A percentile compares a stretch with the other conserved stretches of the same genome.
phyloP scores from a whole-genome alignment of 192 early-diverging fungal species.

The Helicostylum pulchrum region DNA sequence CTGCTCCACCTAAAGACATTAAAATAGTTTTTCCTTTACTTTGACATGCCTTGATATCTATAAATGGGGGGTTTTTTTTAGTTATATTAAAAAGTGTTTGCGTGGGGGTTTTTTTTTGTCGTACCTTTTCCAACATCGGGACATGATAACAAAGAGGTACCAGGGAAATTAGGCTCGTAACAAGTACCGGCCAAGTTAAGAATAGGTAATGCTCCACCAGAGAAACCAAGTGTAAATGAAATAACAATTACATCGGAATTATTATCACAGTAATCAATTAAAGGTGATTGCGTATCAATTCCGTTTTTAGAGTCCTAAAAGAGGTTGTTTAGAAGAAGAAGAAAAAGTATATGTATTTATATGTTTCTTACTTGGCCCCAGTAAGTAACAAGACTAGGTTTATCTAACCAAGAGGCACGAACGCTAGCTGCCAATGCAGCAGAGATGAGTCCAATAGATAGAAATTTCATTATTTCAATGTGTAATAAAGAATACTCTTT shows the following conservation, averaged over 20 bases:
- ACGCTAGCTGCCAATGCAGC: too few relatives aligned
- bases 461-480: too few relatives aligned
- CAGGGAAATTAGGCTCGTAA: conserved; percentile 47
- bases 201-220: conserved; percentile 54
- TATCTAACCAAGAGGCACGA: background rate
- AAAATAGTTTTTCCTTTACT: conserved; percentile 67
- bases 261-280: conserved; percentile 58
- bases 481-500: too few relatives aligned
- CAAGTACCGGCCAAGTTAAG: conserved; percentile 75
- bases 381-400: background rate
- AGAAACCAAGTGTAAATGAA: conserved; percentile 59
- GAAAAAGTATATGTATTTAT: background rate
- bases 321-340: background rate
- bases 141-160: conserved; percentile 66
- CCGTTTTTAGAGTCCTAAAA: conserved; percentile 26
- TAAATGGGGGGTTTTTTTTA: background rate
- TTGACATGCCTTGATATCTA: conserved; percentile 73
- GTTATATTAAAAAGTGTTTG: background rate
- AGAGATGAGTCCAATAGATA: too few relatives aligned
- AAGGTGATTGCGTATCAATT: conserved; percentile 11
- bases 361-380: conserved; percentile 8
- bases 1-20: conserved; percentile 69
- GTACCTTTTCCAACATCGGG: conserved; percentile 49
- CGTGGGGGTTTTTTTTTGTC: background rate
- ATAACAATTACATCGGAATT: conserved; percentile 53